phyloP scores from a whole-genome alignment of 257 asterid genomes.

The Solanum habrochaites region DNA sequence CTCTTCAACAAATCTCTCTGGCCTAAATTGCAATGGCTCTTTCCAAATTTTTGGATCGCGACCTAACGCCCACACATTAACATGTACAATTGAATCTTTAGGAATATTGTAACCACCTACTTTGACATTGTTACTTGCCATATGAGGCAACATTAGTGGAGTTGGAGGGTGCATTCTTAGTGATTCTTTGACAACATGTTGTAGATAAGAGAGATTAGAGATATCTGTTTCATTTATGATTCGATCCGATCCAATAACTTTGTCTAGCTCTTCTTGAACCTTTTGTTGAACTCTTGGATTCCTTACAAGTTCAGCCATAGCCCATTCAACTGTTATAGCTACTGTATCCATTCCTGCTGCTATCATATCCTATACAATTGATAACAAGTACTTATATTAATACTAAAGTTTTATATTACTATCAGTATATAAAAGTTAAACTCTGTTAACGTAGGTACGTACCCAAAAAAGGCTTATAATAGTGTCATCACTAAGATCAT shows the following conservation, averaged over 20 bases:
- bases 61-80: conserved; percentile 71
- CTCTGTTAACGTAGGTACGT: background rate
- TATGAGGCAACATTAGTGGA: conserved; percentile 74
- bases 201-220: conserved; percentile 55
- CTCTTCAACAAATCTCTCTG: conserved; percentile 59
- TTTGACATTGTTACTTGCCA: conserved; percentile 37
- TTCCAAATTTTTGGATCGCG: conserved; percentile 66
- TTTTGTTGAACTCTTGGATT: conserved; percentile 79
- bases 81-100: conserved; percentile 56
- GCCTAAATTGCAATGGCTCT: conserved; percentile 53
- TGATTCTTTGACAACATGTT: conserved; percentile 56
- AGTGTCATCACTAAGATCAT: conserved; percentile 60
- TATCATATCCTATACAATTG: conserved; percentile 59
- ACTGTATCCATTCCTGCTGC: conserved; percentile 86
- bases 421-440: background rate
- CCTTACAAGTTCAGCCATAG: conserved; percentile 60
- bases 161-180: conserved; percentile 75
- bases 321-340: conserved; percentile 75
- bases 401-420: background rate
- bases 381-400: background rate
- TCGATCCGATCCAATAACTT: conserved; percentile 43
- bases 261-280: conserved; percentile 64
- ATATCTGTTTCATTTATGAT: conserved; percentile 60
- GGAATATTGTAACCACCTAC: conserved; percentile 70
- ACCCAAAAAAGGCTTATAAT: conserved; percentile 78